Percentiles rank a stretch among this genome's conserved stretches.
Conservation (phyloP, 2,329 filamentous ascomycete genomes). For the Colletotrichum tropicale region DNA sequence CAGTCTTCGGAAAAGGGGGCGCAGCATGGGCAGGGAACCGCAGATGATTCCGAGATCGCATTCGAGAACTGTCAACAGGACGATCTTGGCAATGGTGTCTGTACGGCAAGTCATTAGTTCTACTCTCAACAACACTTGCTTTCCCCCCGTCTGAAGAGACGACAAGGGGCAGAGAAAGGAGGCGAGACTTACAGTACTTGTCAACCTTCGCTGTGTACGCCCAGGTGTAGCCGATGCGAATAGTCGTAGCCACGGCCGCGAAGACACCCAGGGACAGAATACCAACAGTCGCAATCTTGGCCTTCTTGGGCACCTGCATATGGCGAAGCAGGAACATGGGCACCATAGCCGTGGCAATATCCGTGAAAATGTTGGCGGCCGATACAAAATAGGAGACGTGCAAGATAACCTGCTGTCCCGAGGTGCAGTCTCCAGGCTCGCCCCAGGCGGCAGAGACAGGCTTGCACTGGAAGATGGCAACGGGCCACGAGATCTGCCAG, state of each 20-base stretch:
- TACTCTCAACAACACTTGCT: accelerated
- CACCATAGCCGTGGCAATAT: neutral
- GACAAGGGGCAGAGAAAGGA: accelerated
- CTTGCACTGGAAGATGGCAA: slow-evolving; percentile 20
- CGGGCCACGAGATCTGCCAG: neutral
- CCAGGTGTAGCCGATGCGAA: neutral
- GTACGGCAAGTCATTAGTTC: neutral
- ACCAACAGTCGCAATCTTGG: neutral
- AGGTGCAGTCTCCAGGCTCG: neutral
- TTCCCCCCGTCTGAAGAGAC: accelerated
- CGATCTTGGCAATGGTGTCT: neutral
- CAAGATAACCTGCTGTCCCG: neutral
- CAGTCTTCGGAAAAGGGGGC: neutral
- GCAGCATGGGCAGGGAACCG: neutral
- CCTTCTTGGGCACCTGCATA: neutral
- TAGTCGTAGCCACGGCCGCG: neutral
- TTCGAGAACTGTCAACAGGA: neutral
- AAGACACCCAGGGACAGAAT: neutral
- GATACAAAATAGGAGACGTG: slow-evolving; percentile 21
- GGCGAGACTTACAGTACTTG: neutral
- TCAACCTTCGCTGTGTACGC: neutral
- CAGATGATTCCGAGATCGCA: neutral
- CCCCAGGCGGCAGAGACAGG: slow-evolving; percentile 19
- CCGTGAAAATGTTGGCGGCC: neutral
- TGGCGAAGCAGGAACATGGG: neutral